Percentiles rank a stretch among this genome's conserved stretches.
Evolutionary conservation across 169 alveolate species (phyloP).

Genomic region (Plasmodium relictum): DNA sequence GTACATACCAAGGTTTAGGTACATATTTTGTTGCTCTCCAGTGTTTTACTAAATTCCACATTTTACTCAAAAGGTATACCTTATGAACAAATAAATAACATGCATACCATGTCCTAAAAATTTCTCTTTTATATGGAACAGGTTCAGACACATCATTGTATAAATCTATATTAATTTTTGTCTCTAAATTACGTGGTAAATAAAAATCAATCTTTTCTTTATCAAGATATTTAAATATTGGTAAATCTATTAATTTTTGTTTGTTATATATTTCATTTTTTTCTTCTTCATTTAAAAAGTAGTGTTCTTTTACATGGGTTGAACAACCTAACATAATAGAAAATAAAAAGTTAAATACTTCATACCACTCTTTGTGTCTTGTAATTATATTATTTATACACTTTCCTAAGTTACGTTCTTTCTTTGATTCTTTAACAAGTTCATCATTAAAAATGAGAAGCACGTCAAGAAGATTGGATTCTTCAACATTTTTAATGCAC

Average conservation of each 20-base stretch:
- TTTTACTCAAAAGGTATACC: conserved; percentile 49
- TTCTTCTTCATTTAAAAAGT: conserved; percentile 40
- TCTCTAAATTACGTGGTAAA: conserved; percentile 23
- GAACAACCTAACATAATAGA: conserved; percentile 44
- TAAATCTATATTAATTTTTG: conserved; percentile 37
- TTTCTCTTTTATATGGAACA: neutral
- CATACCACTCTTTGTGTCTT: conserved; percentile 57
- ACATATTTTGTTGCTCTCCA: conserved; percentile 57
- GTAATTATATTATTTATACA: conserved; percentile 65
- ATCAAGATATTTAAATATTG: conserved; percentile 53
- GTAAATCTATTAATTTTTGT: conserved; percentile 51
- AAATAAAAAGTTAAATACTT: conserved; percentile 15
- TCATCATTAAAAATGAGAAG: conserved; percentile 60
- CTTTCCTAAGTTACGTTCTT: conserved; percentile 39
- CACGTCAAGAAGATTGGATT: conserved; percentile 48
- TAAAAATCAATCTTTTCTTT: conserved; percentile 28
- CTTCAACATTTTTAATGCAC: conserved; percentile 56
- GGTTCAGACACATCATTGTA: conserved; percentile 33
- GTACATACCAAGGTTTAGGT: conserved; percentile 68
- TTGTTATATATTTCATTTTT: conserved; percentile 7
- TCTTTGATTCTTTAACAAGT: conserved; percentile 72
- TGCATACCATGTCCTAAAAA: conserved; percentile 62
- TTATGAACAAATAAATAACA: conserved; percentile 55
- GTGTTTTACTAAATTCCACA: conserved; percentile 74
- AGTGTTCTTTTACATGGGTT: conserved; percentile 51